These are phyloP conservation scores for Pseudopyricularia javanii DNA, from an alignment of 2,329 filamentous ascomycete species.

Conservation along the genomic window DNA sequence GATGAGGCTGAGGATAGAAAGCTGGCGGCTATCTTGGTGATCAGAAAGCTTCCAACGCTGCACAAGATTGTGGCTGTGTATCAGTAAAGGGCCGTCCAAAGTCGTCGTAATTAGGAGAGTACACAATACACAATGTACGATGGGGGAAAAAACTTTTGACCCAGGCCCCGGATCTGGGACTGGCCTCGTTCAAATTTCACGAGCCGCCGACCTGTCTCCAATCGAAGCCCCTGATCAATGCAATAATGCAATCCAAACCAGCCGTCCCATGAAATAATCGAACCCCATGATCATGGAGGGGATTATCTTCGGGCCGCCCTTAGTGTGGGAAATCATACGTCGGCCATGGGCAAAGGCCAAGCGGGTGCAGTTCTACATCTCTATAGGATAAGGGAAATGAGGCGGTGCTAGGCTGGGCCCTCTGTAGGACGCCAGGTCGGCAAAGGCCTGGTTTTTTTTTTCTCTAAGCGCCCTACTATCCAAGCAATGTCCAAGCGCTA, in stretches of 20 bases:
- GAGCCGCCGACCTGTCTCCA: no score
- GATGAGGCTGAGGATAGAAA: not conserved
- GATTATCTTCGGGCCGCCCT: not conserved
- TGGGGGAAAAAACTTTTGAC: no score
- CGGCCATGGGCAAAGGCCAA: not conserved
- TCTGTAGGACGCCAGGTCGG: not conserved
- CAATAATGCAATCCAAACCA: no score
- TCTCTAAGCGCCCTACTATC: not conserved
- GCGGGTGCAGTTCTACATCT: not conserved
- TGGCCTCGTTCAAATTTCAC: no score
- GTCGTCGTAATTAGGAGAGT: no score
- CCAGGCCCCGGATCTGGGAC: no score
- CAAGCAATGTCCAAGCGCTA: not conserved
- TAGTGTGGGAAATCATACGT: not conserved
- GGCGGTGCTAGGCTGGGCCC: not conserved
- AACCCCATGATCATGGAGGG: not conserved
- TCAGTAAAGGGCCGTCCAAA: no score
- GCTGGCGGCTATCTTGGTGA: not conserved
- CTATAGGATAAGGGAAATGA: not conserved
- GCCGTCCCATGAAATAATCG: no score
- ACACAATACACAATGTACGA: no score
- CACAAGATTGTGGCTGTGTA: no score
- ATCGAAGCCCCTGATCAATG: no score
- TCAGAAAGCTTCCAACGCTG: no score
- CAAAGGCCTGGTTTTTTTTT: not conserved